Percentiles rank a stretch among this genome's conserved stretches.
phyloP scores from a whole-genome alignment of 2,329 filamentous ascomycete species.

The Ilyonectria destructans region DNA sequence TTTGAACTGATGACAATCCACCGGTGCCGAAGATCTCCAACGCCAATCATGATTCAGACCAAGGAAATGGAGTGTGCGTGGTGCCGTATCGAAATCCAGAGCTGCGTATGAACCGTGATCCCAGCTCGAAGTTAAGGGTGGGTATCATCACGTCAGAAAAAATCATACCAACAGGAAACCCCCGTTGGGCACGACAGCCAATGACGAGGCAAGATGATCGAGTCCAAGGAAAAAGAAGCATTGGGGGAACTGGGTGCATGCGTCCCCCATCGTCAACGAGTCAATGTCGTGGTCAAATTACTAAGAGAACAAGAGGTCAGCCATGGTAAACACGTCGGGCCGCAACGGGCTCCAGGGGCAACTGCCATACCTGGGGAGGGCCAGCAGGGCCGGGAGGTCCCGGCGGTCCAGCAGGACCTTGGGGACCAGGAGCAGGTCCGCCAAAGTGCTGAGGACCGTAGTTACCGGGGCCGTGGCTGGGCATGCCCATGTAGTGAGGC shows the following conservation, averaged over 20 bases:
- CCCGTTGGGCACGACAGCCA: constrained; percentile 41
- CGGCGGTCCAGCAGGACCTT: constrained; percentile 60
- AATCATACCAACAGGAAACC: constrained; percentile 45
- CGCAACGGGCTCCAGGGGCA: not conserved
- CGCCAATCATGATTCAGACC: constrained; percentile 60
- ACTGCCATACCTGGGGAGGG: constrained; percentile 57
- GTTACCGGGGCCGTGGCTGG: constrained; percentile 60
- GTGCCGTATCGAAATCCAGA: constrained; percentile 52
- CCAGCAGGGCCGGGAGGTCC: constrained; percentile 57
- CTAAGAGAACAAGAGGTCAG: constrained; percentile 36
- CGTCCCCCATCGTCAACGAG: constrained; percentile 49
- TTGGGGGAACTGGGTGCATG: constrained; percentile 42
- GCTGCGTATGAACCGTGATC: constrained; percentile 49
- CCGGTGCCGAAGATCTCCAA: constrained; percentile 59
- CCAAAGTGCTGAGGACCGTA: constrained; percentile 66
- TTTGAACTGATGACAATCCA: constrained; percentile 58
- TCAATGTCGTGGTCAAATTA: constrained; percentile 50
- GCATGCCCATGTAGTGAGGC: constrained; percentile 70
- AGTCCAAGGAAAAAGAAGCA: constrained; percentile 49
- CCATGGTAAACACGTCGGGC: not conserved
- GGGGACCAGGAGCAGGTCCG: constrained; percentile 60
- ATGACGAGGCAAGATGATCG: constrained; percentile 47
- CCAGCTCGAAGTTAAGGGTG: constrained; percentile 45
- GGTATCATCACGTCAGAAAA: constrained; percentile 47
- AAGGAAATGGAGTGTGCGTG: constrained; percentile 54